Evolutionary conservation across 78 protist species (phyloP).

Genomic region (Mastigamoeba balamuthi): DNA sequence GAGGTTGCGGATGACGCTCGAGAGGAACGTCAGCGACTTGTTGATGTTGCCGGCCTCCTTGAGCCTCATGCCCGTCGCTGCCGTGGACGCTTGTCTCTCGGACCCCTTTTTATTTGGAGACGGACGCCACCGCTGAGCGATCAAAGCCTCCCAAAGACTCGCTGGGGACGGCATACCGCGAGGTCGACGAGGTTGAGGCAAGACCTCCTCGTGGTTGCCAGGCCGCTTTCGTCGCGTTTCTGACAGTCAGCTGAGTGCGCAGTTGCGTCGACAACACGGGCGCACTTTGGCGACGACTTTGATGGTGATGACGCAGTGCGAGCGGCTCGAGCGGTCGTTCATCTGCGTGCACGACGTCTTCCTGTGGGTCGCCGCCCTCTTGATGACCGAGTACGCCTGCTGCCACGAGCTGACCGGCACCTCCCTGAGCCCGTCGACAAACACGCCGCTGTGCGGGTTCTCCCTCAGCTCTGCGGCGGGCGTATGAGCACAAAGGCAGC

Average conservation of each 20-base stretch:
- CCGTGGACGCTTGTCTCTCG: slow-evolving; percentile 49
- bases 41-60: slow-evolving; percentile 61
- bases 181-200: background rate
- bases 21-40: slow-evolving; percentile 24
- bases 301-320: slow-evolving; percentile 56
- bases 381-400: slow-evolving; percentile 4
- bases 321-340: slow-evolving; percentile 43
- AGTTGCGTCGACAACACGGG: background rate
- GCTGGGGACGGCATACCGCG: background rate
- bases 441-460: slow-evolving; percentile 12
- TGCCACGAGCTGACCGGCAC: background rate
- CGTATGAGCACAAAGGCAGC: background rate
- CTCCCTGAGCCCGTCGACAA: slow-evolving; percentile 15
- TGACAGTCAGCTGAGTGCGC: background rate
- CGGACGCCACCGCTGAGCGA: background rate
- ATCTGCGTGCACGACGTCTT: slow-evolving; percentile 23
- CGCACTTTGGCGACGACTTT: slow-evolving; percentile 19
- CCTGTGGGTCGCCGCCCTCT: slow-evolving; percentile 9
- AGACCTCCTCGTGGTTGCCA: background rate
- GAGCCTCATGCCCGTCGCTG: slow-evolving; percentile 45
- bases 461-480: slow-evolving; percentile 9
- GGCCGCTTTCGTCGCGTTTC: background rate
- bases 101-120: slow-evolving; percentile 29
- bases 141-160: background rate
- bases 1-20: slow-evolving; percentile 36